Evolutionary conservation across 208 protist species (phyloP), one percentile per base, ranked within the genome.

Genomic region (Acanthamoeba pearcei): DNA sequence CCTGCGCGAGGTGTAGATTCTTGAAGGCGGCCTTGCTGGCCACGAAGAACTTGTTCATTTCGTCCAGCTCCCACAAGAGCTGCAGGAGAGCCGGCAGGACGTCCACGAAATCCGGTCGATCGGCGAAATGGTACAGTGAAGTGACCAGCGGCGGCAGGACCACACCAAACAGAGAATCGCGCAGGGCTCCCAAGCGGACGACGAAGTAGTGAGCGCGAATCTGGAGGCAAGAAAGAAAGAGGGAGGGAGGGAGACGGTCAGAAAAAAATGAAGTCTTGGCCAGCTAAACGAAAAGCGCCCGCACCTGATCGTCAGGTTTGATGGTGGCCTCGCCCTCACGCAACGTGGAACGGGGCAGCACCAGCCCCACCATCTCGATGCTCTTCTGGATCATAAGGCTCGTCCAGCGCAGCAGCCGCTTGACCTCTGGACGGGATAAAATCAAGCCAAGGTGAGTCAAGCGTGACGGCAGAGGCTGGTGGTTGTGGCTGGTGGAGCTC

Each of bases 11-110:
- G 29, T 64, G 80, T 4, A 88, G 51, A 12, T 35, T 64, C 80
- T 38, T 57, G 51, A 88, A 88, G 80, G 80, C 80, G 29, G 80
- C 51, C 51, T 66, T 88, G 80, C 80, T 88, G 13, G 51, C 80
- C 12, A 64, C 80, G 80, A 88, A 88, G 51, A 88, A 88, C 51
- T 88, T 88, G 80, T 88, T 88, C 80, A 88, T 88, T 27, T 88
- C 80, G 53, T 88, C 80, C n/a, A 88, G 80, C 51, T 88, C 80
- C 80, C 80, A 88, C 12, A 88, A 27, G 13, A 88, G 80, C 4
- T 64, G 15, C n/a, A 66, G 51, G 22, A 88, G 80, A 62, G 80
- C 24, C 6, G 80, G 80, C 46, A 88, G 80, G 10, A 64, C 49
- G 27, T 88, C 80, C 46, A 88, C 80, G 51, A 88, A 66, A 29